Conservation (phyloP, 768 basidiomycete species). For the Suillus occidentalis region DNA sequence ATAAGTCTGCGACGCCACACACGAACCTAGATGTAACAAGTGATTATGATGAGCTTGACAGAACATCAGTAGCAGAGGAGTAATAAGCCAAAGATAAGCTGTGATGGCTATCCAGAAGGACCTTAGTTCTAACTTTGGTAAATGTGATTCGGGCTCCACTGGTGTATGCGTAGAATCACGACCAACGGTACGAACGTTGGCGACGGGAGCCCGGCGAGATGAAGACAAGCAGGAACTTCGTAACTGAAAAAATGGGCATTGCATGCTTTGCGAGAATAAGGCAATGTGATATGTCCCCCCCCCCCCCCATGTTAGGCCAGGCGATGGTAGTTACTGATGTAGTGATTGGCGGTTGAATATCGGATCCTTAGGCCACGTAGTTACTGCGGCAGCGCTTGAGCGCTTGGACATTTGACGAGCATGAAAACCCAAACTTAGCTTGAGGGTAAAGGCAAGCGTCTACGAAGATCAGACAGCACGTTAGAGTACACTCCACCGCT, state of each 20-base stretch:
- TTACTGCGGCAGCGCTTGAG: neutral
- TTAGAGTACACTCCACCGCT: neutral
- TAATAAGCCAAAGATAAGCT: constrained; percentile 40
- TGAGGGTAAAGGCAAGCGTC: neutral
- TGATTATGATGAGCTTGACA: constrained; percentile 53
- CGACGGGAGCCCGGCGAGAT: constrained; percentile 28
- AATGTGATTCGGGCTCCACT: constrained; percentile 28
- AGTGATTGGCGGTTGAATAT: neutral
- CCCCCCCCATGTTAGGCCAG: neutral
- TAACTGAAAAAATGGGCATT: constrained; percentile 21
- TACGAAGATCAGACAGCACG: neutral
- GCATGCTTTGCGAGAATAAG: constrained; percentile 28
- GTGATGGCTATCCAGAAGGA: constrained; percentile 32
- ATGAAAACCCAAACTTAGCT: neutral
- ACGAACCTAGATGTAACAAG: constrained; percentile 44
- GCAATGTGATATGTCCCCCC: constrained; percentile 18
- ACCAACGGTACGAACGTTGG: constrained; percentile 36
- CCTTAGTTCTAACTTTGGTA: constrained; percentile 25
- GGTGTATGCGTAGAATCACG: constrained; percentile 26
- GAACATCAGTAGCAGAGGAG: constrained; percentile 48
- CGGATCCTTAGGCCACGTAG: neutral
- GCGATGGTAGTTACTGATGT: neutral
- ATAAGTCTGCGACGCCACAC: constrained; percentile 42
- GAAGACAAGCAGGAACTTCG: constrained; percentile 22
- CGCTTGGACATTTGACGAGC: neutral